Base-by-base conservation (phyloP, 805 yeast species). In the Monosporozyma servazzii region DNA sequence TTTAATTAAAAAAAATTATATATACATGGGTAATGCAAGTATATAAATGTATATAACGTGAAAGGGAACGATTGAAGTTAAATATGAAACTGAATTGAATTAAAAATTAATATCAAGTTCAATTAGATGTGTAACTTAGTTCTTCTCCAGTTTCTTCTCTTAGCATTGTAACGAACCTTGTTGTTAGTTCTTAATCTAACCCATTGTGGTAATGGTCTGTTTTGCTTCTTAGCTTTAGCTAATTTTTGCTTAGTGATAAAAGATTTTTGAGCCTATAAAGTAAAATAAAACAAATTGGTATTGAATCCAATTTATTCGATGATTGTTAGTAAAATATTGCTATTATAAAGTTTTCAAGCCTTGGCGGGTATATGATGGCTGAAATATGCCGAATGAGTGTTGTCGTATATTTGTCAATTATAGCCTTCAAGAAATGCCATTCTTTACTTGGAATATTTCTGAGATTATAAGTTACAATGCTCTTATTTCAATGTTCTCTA, bases 131-230 rank as follows among this genome's bases (percentile, higher is more conserved):
- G 81, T 79, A 91, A 83, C 95, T 91, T 91, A 72, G 97, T 91
- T 86, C 98, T 88, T 87, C 96, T 91, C 99, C 99, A 91, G 93
- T 93, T 96, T 84, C 98, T 86, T 88, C 98, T 89, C 89, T 93
- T 93, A 75, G 96, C 95, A 81, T 91, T 91, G 87, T 88, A 88
- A 84, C 95, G 88, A 82, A 93, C 86, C 71, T 83, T 90, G 95
- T 88, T 91, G 78, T 79, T 84, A 75, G 98, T 88, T 86, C 89
- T 91, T 78, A 90, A 82, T 81, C 98, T 88, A 86, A 91, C 80
- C 96, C 97, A 91, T 80, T 90, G 96, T 71, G 99, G 99, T 76
- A 91, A 86, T 75, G 96, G 96, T 84, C 98, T 88, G 91, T 89
- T 91, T 81, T 88, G 96, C 81, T 89, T 91, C 75, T 83, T 84